Base-by-base conservation (phyloP, 169 alveolate species). In the Eimeria acervulina region DNA sequence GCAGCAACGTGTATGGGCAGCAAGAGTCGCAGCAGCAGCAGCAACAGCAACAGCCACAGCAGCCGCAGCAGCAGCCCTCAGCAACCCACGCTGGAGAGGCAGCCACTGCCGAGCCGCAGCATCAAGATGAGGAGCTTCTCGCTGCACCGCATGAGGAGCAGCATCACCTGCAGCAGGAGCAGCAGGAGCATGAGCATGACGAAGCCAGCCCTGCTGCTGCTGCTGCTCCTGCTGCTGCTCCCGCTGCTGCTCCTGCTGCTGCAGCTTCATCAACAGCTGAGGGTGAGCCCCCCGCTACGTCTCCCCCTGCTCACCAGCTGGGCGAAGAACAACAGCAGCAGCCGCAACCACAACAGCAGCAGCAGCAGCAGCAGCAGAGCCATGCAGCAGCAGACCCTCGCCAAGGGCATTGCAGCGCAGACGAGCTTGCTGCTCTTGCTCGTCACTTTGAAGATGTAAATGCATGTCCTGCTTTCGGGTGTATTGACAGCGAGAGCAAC, bases 301-400 rank as follows among this genome's bases (percentile, higher is more conserved):
- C n/a, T n/a, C n/a, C n/a, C n/a, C n/a, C n/a, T n/a, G 26, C 8
- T 15, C 68, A 68, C 42, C 80, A 68, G 80, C 80, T n/a, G 26
- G 19, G 19, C 44, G 28, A 70, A 70, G 87, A 33, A 36, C 59
- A 33, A 15, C 80, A 68, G 4, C 80, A 68, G 44, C 87, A 76
- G 59, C 87, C 33, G 59, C 55, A 76, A 28, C 26, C 10, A 19
- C 38, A 66, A 66, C 61, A 38, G 61, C 47, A 40, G 85, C 51
- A 33, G 87, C 87, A 76, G 59, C 59, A 51, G 59, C 59, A 51
- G 59, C 59, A 51, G 59, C 59, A 51, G n/a, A n/a, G n/a, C n/a
- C n/a, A n/a, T n/a, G 87, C 87, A 76, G 87, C 87, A 76, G 55
- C 87, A 21, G 95, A 90, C 44, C 95, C 95, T 0, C 72, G 95